Evolutionary conservation across 1,139 yeast species (phyloP).

Genomic region (Hanseniaspora uvarum): DNA sequence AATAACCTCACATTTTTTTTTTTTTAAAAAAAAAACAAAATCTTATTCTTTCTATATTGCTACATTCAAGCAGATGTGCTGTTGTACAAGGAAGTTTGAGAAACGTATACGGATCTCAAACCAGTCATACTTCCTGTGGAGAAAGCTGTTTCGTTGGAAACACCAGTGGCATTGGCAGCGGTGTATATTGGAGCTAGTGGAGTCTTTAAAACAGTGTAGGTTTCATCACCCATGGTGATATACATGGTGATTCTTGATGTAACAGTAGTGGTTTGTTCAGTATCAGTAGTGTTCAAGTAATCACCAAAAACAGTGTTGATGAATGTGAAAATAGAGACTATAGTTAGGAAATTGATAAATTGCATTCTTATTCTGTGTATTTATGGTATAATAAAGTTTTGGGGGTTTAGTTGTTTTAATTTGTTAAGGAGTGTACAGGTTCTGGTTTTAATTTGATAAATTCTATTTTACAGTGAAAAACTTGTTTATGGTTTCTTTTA

Average conservation of each 20-base stretch:
- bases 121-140: constrained; percentile 3
- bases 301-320: constrained; percentile 1
- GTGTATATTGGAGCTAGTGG: constrained; percentile 13
- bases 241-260: constrained; percentile 17
- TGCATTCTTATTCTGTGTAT: neutral
- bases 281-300: constrained; percentile 12
- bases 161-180: neutral
- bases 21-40: no score
- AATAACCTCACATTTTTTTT: no score
- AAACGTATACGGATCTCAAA: constrained; percentile 1
- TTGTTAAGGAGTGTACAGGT: constrained; percentile 9
- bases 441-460: neutral
- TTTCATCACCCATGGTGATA: constrained; percentile 15
- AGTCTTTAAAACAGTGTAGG: constrained; percentile 14
- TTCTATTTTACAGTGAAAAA: neutral
- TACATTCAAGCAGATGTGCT: neutral
- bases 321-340: constrained; percentile 11
- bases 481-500: neutral
- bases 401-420: neutral
- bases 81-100: neutral
- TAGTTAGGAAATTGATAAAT: constrained; percentile 5
- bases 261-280: constrained; percentile 12
- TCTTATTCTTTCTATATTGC: neutral
- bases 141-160: neutral
- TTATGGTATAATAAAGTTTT: neutral